These are phyloP conservation scores for Geosmithia morbida DNA, from an alignment of 2,329 filamentous ascomycete species.

Conservation along the genomic window DNA sequence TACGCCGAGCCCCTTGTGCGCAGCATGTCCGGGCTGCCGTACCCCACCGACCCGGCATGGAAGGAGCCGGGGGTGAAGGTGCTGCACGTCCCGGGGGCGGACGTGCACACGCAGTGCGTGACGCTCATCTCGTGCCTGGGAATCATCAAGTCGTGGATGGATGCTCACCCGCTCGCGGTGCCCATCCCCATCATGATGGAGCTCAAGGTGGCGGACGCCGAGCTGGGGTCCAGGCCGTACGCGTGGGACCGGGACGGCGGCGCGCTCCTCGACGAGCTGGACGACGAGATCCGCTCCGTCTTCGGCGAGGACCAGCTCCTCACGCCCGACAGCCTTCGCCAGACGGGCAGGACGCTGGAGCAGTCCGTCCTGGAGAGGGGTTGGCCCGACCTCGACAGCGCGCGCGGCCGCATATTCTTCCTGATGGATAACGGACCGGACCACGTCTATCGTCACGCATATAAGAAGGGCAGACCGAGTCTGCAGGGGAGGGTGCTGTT, in stretches of 20 bases:
- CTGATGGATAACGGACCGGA: slow-evolving; percentile 33
- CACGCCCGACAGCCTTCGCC: slow-evolving; percentile 29
- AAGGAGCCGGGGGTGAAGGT: slow-evolving; percentile 29
- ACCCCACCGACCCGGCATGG: slow-evolving; percentile 21
- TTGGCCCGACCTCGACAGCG: slow-evolving; percentile 30
- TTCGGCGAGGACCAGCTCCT: slow-evolving; percentile 24
- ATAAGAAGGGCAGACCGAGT: slow-evolving; percentile 15
- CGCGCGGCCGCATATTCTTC: slow-evolving; percentile 28
- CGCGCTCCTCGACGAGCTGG: slow-evolving; percentile 24
- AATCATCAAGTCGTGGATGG: slow-evolving; percentile 27
- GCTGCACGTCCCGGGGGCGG: slow-evolving; percentile 33
- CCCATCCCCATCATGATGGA: slow-evolving; percentile 34
- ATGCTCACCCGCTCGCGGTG: slow-evolving; percentile 24
- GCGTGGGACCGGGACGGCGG: slow-evolving; percentile 23
- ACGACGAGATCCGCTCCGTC: slow-evolving; percentile 29
- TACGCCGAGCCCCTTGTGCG: slow-evolving; percentile 1
- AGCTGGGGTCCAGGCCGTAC: slow-evolving; percentile 19
- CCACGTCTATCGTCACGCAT: slow-evolving; percentile 20
- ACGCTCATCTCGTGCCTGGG: slow-evolving; percentile 28
- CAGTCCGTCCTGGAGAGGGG: slow-evolving; percentile 26
- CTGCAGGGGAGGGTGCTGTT: slow-evolving; percentile 30
- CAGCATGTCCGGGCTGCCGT: slow-evolving; percentile 3
- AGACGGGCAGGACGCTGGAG: slow-evolving; percentile 25
- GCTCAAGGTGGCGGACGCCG: slow-evolving; percentile 23
- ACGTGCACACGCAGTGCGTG: slow-evolving; percentile 28